phyloP scores from a whole-genome alignment of 2,329 filamentous ascomycete genomes.

The Calonectria henricotiae region DNA sequence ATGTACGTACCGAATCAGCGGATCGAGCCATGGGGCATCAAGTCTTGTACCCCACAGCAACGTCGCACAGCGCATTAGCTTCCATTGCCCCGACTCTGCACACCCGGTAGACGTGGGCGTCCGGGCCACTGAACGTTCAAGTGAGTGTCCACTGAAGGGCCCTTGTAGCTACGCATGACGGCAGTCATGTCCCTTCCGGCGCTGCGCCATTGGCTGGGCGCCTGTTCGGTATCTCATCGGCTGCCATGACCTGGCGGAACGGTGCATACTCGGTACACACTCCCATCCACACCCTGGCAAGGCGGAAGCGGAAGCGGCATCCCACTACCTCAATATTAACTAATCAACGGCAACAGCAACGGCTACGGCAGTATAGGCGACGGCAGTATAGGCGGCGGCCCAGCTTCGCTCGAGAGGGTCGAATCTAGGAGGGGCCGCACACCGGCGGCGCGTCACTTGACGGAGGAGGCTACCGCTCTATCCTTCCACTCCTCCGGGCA shows the following conservation, averaged over 20 bases:
- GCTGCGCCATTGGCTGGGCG: constrained; percentile 34
- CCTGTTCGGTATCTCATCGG: constrained; percentile 37
- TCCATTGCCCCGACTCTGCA: constrained; percentile 50
- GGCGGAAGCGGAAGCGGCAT: constrained; percentile 28
- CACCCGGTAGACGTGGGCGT: constrained; percentile 24
- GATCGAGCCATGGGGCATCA: constrained; percentile 29
- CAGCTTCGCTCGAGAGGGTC: constrained; percentile 24
- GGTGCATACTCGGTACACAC: constrained; percentile 3
- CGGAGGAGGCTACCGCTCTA: constrained; percentile 36
- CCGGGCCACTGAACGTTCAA: constrained; percentile 14
- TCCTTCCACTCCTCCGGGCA: constrained; percentile 48
- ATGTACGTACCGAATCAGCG: constrained; percentile 31
- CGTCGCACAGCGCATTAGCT: constrained; percentile 40
- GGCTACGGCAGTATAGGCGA: constrained; percentile 21
- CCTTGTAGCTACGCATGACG: constrained; percentile 15
- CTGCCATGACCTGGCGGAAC: constrained; percentile 11
- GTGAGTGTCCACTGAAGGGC: constrained; percentile 15
- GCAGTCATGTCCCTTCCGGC: constrained; percentile 26
- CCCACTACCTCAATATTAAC: constrained; percentile 5
- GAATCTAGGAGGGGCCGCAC: constrained; percentile 31
- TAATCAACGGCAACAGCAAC: constrained; percentile 24
- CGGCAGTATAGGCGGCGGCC: constrained; percentile 2
- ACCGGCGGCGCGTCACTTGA: constrained; percentile 49
- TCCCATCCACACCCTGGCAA: background rate
- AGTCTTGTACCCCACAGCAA: constrained; percentile 32